Conservation (phyloP, 768 basidiomycete species). For the Baorangia bicolor region DNA sequence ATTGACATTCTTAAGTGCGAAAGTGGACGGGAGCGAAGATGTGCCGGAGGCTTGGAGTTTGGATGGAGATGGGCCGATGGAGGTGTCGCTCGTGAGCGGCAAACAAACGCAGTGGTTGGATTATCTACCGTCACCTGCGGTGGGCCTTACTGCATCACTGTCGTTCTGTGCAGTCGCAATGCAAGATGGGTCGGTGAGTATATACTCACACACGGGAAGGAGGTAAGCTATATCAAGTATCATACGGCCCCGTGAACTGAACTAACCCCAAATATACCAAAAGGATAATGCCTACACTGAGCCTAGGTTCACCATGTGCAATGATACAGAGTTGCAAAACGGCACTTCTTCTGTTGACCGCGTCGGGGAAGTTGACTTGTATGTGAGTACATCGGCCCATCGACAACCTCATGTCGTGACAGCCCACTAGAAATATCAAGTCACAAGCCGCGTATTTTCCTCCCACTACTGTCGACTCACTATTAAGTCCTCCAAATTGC, state of each 20-base stretch:
- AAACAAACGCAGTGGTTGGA: too few relatives aligned
- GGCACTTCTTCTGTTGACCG: conserved; percentile 70
- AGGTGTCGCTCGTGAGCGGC: conserved; percentile 61
- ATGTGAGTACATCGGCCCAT: conserved; percentile 50
- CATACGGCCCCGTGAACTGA: neutral
- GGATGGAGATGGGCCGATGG: too few relatives aligned
- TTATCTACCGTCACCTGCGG: conserved; percentile 70
- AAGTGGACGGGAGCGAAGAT: conserved; percentile 65
- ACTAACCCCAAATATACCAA: neutral
- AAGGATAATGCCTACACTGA: conserved; percentile 76
- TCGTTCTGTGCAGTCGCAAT: conserved; percentile 73
- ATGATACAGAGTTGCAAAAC: conserved; percentile 66
- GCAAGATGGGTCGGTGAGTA: conserved; percentile 75
- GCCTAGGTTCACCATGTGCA: conserved; percentile 67
- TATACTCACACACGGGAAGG: conserved; percentile 83
- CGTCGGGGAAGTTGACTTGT: conserved; percentile 65
- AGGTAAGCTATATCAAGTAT: conserved; percentile 50
- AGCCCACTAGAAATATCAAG: conserved; percentile 69
- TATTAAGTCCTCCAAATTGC: conserved; percentile 58
- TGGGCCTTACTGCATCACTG: conserved; percentile 61
- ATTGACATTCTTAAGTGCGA: conserved; percentile 52
- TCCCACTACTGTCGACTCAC: conserved; percentile 57
- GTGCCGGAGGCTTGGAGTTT: conserved; percentile 72
- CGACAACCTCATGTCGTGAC: conserved; percentile 5
- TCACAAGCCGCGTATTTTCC: conserved; percentile 63